Evolutionary conservation across 257 asterid genomes (phyloP).

Genomic region (Avicennia marina): DNA sequence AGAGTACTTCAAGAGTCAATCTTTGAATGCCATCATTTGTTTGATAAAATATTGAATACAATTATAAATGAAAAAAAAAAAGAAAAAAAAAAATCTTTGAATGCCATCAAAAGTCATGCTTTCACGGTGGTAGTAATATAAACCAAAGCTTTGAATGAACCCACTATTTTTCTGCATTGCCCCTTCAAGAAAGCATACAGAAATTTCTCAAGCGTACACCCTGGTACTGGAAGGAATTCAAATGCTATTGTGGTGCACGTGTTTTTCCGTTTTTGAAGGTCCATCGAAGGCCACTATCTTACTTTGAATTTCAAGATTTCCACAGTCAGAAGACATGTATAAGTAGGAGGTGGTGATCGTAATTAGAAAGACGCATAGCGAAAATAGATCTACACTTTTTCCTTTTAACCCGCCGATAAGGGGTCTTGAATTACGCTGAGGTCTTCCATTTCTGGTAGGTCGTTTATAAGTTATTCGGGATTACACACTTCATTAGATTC

Average conservation of each 20-base stretch:
- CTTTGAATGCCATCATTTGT: too few relatives aligned
- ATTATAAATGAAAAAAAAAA: too few relatives aligned
- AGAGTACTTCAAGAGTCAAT: too few relatives aligned
- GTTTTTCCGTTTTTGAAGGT: not conserved
- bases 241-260: constrained; percentile 3
- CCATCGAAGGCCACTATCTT: not conserved
- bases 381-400: not conserved
- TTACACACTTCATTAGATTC: not conserved
- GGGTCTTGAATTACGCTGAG: not conserved
- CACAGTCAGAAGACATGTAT: not conserved
- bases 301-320: constrained; percentile 2
- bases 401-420: not conserved
- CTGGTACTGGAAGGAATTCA: constrained; percentile 7
- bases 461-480: not conserved
- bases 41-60: too few relatives aligned
- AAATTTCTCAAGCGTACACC: constrained; percentile 15
- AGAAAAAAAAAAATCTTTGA: too few relatives aligned
- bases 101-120: constrained; percentile 8
- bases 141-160: constrained; percentile 5
- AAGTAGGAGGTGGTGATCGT: constrained; percentile 12
- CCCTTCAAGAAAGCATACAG: constrained; percentile 11
- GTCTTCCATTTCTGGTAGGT: not conserved
- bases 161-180: constrained; percentile 14
- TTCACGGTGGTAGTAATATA: not conserved
- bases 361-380: not conserved